Base-by-base conservation (phyloP, 768 basidiomycete genomes). In the Daedaleopsis nitida region DNA sequence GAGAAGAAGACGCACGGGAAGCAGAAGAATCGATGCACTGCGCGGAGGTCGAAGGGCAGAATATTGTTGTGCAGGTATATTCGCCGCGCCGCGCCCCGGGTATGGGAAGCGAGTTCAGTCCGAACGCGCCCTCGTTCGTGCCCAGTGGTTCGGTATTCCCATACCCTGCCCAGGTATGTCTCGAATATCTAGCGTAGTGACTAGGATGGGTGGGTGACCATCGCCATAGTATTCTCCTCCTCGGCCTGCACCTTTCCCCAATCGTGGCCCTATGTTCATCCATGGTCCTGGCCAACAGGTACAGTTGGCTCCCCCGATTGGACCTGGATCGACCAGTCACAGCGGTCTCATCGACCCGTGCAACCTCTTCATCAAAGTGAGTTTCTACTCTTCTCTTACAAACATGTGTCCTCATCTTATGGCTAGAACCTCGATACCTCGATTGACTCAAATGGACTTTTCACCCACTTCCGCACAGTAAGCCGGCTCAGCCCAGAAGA, bases 221-320 rank as follows among this genome's bases (percentile, higher is more conserved):
- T 57, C 11, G 17, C 19, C n/a, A 32, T 64, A 86, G 81, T 90
- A 92, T 76, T 89, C 88, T 45, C 88, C 89, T 56, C 87, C 89
- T 8, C 85, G 85, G 79, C 65, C 79, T 74, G 48, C 75, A 73
- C 73, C 71, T 62, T 76, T 75, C 43, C 74, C 74, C 34, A 63
- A 83, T 19, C 80, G 81, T 37, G 73, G 78, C 21, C 74, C 81
- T 14, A 74, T 79, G 2, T 94, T 94, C 69, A 79, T 92, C 9
- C 92, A 93, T 72, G 92, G 93, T 11, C 93, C 93, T 12, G 93
- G 93, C 3, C 93, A 95, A 71, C 92, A 94, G 72, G 91, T 94
- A 37, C 92, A 95, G 72, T 81, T 88, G 9, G 92, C 92, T 1
- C 93, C 92, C 14, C 54, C 83, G 50, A 63, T 66, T 19, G 92